Percentiles rank a stretch among this genome's conserved stretches.
These are phyloP conservation scores for Filosporella fistucella DNA, from an alignment of 495 filamentous ascomycete species.

Conservation along the genomic window DNA sequence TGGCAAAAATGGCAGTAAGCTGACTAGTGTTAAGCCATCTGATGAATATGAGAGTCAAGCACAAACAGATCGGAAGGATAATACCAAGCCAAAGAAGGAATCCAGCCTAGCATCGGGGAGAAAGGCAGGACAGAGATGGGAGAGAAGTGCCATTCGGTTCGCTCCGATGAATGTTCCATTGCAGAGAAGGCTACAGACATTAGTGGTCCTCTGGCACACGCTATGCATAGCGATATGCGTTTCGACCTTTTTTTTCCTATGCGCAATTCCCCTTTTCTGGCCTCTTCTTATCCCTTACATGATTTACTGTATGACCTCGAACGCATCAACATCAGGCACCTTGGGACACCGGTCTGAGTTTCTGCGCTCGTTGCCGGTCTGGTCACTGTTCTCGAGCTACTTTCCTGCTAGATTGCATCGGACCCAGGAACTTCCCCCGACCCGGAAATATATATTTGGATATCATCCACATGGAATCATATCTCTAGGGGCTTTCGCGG, in stretches of 20 bases:
- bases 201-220: slow-evolving; percentile 81
- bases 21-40: slow-evolving; percentile 16
- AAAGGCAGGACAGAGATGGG: slow-evolving; percentile 25
- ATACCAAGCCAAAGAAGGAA: slow-evolving; percentile 2
- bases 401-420: slow-evolving; percentile 88
- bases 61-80: not conserved
- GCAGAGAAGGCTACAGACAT: slow-evolving; percentile 79
- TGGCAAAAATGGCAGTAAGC: slow-evolving; percentile 11
- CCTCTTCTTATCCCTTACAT: slow-evolving; percentile 89
- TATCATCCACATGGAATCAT: slow-evolving; percentile 86
- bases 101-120: slow-evolving; percentile 15
- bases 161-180: slow-evolving; percentile 86
- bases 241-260: slow-evolving; percentile 85
- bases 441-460: slow-evolving; percentile 94
- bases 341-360: slow-evolving; percentile 68
- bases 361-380: slow-evolving; percentile 68
- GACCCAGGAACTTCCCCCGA: slow-evolving; percentile 70
- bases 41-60: slow-evolving; percentile 8
- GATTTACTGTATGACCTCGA: slow-evolving; percentile 76
- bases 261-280: slow-evolving; percentile 87
- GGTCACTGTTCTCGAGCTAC: slow-evolving; percentile 88
- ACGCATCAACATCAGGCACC: slow-evolving; percentile 65
- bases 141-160: slow-evolving; percentile 54
- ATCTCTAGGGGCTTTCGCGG: slow-evolving; percentile 87
- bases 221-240: slow-evolving; percentile 71